Conservation (phyloP, 1,284 basidiomycete genomes). For the Apiotrichum gracile region DNA sequence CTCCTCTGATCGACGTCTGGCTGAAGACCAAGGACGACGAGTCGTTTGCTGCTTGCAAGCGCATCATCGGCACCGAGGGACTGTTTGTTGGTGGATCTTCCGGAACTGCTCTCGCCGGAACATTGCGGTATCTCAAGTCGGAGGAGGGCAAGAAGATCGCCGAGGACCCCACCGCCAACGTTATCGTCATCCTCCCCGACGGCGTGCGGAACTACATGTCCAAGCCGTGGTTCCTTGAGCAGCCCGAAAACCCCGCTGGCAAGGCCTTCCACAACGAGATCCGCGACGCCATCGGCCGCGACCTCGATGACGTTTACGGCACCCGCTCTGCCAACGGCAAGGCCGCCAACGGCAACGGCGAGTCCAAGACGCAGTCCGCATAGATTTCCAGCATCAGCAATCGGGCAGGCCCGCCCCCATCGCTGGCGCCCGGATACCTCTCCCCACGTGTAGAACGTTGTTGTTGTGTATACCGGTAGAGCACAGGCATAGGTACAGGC, state of each 20-base stretch:
- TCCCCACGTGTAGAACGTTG: constrained; percentile 5
- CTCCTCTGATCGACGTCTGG: constrained; percentile 59
- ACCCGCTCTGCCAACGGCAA: background rate
- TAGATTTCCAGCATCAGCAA: constrained; percentile 1
- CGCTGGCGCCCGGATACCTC: constrained; percentile 4
- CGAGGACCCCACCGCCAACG: constrained; percentile 68
- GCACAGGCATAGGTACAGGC: constrained; percentile 4
- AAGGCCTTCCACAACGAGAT: constrained; percentile 10
- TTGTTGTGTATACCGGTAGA: constrained; percentile 6
- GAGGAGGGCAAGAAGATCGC: constrained; percentile 63
- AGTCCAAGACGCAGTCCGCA: background rate
- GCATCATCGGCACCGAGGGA: constrained; percentile 78
- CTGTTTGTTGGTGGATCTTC: constrained; percentile 87
- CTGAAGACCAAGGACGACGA: constrained; percentile 79
- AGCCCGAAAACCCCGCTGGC: constrained; percentile 3
- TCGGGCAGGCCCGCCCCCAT: constrained; percentile 3
- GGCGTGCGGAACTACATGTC: constrained; percentile 95
- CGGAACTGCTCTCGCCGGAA: constrained; percentile 74
- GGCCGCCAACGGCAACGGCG: background rate
- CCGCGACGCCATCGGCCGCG: constrained; percentile 15
- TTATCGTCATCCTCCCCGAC: constrained; percentile 83
- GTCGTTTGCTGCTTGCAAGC: constrained; percentile 67
- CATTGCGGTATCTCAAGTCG: constrained; percentile 66
- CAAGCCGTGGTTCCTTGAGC: constrained; percentile 53
- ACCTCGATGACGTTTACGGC: constrained; percentile 17